phyloP scores from a whole-genome alignment of 2,329 filamentous ascomycete species.

The Xylariaceae sp. region DNA sequence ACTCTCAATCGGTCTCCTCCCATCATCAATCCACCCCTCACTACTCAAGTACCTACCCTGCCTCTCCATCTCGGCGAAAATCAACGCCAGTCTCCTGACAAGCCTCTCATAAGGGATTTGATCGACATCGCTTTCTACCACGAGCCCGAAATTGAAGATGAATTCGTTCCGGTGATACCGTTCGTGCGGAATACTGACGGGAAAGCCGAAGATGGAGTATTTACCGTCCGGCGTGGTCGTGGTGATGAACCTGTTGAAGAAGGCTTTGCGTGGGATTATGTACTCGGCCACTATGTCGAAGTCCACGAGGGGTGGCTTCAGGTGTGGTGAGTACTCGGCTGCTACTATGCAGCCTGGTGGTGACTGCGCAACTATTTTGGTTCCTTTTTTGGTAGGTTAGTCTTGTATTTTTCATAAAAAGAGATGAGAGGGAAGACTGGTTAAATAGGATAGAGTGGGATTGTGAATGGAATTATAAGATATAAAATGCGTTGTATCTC shows the following conservation, averaged over 20 bases:
- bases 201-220: conserved; percentile 80
- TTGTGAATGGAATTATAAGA: not conserved
- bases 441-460: no score
- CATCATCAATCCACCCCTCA: conserved; percentile 34
- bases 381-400: no score
- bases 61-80: conserved; percentile 87
- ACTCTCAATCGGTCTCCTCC: conserved; percentile 72
- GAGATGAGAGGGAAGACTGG: no score
- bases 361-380: conserved; percentile 59
- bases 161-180: conserved; percentile 91
- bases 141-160: conserved; percentile 95
- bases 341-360: conserved; percentile 59
- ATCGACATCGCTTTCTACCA: conserved; percentile 64
- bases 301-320: conserved; percentile 66
- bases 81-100: conserved; percentile 76
- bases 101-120: conserved; percentile 79
- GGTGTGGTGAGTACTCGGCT: conserved; percentile 34
- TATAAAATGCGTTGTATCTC: not conserved
- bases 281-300: conserved; percentile 87
- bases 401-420: no score
- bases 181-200: conserved; percentile 78
- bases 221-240: conserved; percentile 67
- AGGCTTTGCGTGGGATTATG: conserved; percentile 90
- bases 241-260: conserved; percentile 86
- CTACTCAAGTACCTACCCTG: conserved; percentile 77